phyloP scores from a whole-genome alignment of 2,329 filamentous ascomycete species.

The Knufia fluminis region DNA sequence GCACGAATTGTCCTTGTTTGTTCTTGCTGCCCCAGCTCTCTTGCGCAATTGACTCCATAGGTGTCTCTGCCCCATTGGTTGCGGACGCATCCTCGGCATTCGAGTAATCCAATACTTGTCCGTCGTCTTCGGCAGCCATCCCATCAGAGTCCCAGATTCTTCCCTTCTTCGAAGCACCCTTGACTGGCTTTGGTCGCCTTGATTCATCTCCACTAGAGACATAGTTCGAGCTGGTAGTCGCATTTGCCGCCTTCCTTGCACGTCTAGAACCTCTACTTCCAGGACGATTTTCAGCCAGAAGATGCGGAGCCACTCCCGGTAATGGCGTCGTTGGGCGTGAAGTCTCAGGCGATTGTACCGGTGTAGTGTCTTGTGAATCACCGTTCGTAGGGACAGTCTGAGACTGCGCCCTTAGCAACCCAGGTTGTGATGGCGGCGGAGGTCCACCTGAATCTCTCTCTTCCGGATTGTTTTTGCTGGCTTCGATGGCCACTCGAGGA shows the following conservation, averaged over 20 bases:
- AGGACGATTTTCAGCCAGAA: conserved; percentile 61
- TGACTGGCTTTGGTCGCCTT: conserved; percentile 48
- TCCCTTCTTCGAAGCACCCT: conserved; percentile 63
- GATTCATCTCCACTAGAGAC: conserved; percentile 78
- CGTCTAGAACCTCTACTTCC: conserved; percentile 70
- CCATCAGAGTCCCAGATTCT: conserved; percentile 91
- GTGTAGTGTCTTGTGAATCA: conserved; percentile 59
- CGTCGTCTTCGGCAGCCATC: conserved; percentile 71
- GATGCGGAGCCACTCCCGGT: conserved; percentile 48
- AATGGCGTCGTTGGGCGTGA: conserved; percentile 71
- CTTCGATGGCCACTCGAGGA: conserved; percentile 30
- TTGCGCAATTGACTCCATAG: conserved; percentile 63
- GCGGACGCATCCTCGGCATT: conserved; percentile 45
- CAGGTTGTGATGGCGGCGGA: conserved; percentile 44
- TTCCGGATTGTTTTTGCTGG: conserved; percentile 39
- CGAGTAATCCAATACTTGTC: conserved; percentile 85
- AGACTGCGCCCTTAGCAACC: conserved; percentile 42
- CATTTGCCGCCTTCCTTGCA: conserved; percentile 59
- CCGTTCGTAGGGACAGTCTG: conserved; percentile 33
- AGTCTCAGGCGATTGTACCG: conserved; percentile 59
- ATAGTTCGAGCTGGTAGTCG: conserved; percentile 52
- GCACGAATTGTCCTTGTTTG: conserved; percentile 80
- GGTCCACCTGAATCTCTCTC: conserved; percentile 42
- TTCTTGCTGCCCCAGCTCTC: conserved; percentile 78
- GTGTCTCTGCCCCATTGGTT: conserved; percentile 25